Percentiles rank a stretch among this genome's conserved stretches.
phyloP scores from a whole-genome alignment of 2,329 filamentous ascomycete species.

The Penicillium griseofulvum region DNA sequence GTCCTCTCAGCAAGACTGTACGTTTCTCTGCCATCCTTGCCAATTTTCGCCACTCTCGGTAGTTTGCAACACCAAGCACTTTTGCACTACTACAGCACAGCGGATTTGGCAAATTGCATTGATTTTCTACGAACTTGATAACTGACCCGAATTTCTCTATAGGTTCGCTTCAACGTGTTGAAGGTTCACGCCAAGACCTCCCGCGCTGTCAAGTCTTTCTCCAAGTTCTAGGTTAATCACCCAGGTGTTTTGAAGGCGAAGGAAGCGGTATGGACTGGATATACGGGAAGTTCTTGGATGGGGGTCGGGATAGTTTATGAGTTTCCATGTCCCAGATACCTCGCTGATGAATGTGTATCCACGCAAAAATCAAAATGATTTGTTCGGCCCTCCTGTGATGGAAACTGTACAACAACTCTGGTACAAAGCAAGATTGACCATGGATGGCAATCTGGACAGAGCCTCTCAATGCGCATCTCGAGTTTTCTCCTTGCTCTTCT shows the following conservation, averaged over 20 bases:
- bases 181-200: conserved; percentile 72
- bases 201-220: conserved; percentile 84
- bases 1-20: conserved; percentile 99
- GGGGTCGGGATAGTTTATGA: conserved; percentile 41
- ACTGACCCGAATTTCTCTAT: conserved; percentile 22
- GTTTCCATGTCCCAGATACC: conserved; percentile 43
- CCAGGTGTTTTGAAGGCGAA: conserved; percentile 35
- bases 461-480: conserved; percentile 14
- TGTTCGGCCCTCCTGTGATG: conserved; percentile 33
- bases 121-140: not conserved
- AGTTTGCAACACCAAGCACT: not conserved
- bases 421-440: conserved; percentile 8
- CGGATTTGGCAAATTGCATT: not conserved
- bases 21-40: conserved; percentile 43
- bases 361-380: conserved; percentile 41
- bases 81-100: not conserved
- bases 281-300: conserved; percentile 36
- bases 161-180: conserved; percentile 99
- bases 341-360: conserved; percentile 42
- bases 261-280: conserved; percentile 40
- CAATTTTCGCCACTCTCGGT: not conserved
- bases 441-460: conserved; percentile 15
- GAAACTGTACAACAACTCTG: conserved; percentile 27
- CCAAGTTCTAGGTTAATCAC: conserved; percentile 77
- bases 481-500: conserved; percentile 11